Conservation (phyloP, 2,329 filamentous ascomycete species). For the Gaeumannomyces tritici region DNA sequence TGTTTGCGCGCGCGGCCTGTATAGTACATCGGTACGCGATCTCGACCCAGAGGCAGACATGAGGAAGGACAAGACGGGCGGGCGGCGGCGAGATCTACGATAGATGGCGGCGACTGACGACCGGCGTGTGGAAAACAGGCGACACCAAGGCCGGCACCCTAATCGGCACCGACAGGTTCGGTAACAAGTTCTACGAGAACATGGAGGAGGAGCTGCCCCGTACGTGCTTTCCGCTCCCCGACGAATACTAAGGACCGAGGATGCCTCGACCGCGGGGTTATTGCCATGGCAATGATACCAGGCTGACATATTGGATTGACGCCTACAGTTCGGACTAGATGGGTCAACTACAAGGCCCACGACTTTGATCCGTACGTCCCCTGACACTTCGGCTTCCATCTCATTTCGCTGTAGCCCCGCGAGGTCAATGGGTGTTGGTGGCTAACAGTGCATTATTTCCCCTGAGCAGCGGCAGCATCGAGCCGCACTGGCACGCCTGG, state of each 20-base stretch:
- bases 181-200: slow-evolving; percentile 99
- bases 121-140: slow-evolving; percentile 41
- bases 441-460: neutral
- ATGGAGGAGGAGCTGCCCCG: slow-evolving; percentile 84
- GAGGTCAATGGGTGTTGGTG: too few relatives aligned
- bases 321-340: slow-evolving; percentile 73
- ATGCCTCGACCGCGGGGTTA: neutral
- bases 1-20: neutral
- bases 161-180: slow-evolving; percentile 77
- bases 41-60: neutral
- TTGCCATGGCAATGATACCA: neutral
- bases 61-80: neutral
- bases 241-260: neutral
- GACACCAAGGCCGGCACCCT: slow-evolving; percentile 92
- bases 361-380: slow-evolving; percentile 64
- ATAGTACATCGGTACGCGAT: slow-evolving; percentile 47
- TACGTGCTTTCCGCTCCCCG: slow-evolving; percentile 31
- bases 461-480: slow-evolving; percentile 59
- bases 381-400: slow-evolving; percentile 1
- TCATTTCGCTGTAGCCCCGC: too few relatives aligned
- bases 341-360: slow-evolving; percentile 91
- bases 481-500: slow-evolving; percentile 98
- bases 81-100: too few relatives aligned
- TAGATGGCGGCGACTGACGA: slow-evolving; percentile 1
- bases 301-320: neutral